Conservation (phyloP, 768 basidiomycete genomes). For the Leccinum boreale region DNA sequence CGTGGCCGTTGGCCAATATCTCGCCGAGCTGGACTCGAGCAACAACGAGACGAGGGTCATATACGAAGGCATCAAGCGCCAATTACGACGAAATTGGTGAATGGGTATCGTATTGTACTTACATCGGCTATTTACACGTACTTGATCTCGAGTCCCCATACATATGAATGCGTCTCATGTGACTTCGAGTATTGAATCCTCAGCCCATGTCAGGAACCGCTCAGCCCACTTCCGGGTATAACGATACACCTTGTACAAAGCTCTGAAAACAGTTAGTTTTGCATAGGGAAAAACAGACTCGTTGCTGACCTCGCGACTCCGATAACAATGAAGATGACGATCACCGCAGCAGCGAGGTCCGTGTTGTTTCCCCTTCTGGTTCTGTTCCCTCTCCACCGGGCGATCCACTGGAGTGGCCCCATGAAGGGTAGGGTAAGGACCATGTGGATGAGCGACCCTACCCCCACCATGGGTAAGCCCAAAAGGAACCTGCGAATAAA, state of each 20-base stretch:
- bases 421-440: conserved; percentile 61
- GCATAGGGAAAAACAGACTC: not conserved
- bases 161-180: conserved; percentile 32
- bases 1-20: conserved; percentile 67
- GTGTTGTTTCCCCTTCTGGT: conserved; percentile 51
- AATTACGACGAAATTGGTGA: conserved; percentile 70
- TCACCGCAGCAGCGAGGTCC: conserved; percentile 64
- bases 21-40: conserved; percentile 62
- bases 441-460: conserved; percentile 72
- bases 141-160: conserved; percentile 10
- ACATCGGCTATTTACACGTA: conserved; percentile 15
- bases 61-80: conserved; percentile 71
- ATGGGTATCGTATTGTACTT: conserved; percentile 13
- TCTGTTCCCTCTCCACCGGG: conserved; percentile 58
- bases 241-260: conserved; percentile 66
- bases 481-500: conserved; percentile 71
- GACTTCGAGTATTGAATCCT: conserved; percentile 80
- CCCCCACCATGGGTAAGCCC: conserved; percentile 76
- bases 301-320: conserved; percentile 58
- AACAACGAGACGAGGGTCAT: conserved; percentile 57
- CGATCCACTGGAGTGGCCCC: conserved; percentile 67
- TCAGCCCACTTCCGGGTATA: conserved; percentile 59
- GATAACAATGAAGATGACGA: conserved; percentile 55
- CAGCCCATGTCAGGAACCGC: conserved; percentile 63
- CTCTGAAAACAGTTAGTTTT: conserved; percentile 40